A percentile compares a stretch with the other conserved stretches of the same genome.
These are phyloP conservation scores for Wickerhamomyces bisporus DNA, from an alignment of 805 yeast genomes.

Conservation along the genomic window DNA sequence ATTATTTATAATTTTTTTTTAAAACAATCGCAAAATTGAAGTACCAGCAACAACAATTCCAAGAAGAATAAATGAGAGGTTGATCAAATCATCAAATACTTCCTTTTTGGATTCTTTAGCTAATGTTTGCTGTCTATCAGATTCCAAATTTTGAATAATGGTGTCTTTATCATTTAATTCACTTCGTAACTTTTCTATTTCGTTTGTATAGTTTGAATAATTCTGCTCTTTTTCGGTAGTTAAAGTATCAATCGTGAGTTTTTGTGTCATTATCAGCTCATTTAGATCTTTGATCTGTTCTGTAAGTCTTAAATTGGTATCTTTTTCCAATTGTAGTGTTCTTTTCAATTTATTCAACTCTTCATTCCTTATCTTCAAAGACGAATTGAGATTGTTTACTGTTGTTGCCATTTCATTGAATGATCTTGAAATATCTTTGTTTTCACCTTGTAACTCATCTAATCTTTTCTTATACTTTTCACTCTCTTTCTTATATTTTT, in stretches of 20 bases:
- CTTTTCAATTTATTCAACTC: not conserved
- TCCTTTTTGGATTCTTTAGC: not conserved
- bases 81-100: not conserved
- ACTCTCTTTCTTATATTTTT: not conserved
- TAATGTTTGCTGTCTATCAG: not conserved
- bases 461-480: not conserved
- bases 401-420: not conserved
- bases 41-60: not conserved
- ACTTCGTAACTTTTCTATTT: not conserved
- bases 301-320: not conserved
- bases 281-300: not conserved
- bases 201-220: not conserved
- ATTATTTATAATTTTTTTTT: not conserved
- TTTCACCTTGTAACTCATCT: not conserved
- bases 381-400: not conserved
- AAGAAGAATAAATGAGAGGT: not conserved
- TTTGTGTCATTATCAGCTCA: not conserved
- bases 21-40: not conserved
- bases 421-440: not conserved
- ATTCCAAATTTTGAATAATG: not conserved
- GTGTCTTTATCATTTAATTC: not conserved
- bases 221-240: too few relatives aligned
- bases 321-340: not conserved
- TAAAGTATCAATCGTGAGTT: too few relatives aligned
- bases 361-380: not conserved